Evolutionary conservation across 108 stramenopile species (phyloP).

Genomic region (Cyclotella cryptica): DNA sequence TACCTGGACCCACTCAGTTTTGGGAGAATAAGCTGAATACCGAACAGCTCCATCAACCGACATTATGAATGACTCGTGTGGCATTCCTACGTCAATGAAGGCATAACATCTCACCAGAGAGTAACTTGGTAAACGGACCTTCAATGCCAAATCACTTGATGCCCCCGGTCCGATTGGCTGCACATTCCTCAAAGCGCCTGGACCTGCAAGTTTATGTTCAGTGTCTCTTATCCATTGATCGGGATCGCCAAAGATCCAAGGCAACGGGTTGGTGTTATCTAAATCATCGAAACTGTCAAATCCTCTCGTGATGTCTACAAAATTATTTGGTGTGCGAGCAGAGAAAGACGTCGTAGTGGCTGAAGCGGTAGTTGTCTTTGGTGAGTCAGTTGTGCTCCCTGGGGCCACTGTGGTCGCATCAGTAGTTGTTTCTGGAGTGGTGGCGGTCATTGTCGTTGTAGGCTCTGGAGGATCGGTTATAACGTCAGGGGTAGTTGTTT

Average conservation of each 20-base stretch:
- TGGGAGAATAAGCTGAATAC: background rate
- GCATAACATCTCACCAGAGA: constrained; percentile 3
- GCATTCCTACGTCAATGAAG: constrained; percentile 14
- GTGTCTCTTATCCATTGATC: background rate
- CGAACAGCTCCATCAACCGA: background rate
- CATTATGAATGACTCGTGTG: background rate
- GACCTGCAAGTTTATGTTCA: background rate
- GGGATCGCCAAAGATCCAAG: constrained; percentile 9
- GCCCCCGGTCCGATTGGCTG: background rate
- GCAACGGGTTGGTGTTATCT: constrained; percentile 4
- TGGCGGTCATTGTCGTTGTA: background rate
- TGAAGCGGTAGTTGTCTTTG: background rate
- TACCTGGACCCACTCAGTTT: background rate
- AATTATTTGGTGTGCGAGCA: background rate
- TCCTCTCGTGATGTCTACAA: background rate
- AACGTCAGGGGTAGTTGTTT: background rate
- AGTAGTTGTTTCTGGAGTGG: background rate
- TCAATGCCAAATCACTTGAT: background rate
- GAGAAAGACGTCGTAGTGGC: background rate
- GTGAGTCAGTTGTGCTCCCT: background rate
- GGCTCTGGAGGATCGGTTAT: background rate
- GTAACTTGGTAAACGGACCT: background rate
- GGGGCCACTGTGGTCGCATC: background rate
- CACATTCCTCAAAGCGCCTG: background rate
- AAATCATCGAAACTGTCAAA: constrained; percentile 5